Evolutionary conservation across 306 rosid genomes (phyloP).

Genomic region (Lathyrus tuberosus): DNA sequence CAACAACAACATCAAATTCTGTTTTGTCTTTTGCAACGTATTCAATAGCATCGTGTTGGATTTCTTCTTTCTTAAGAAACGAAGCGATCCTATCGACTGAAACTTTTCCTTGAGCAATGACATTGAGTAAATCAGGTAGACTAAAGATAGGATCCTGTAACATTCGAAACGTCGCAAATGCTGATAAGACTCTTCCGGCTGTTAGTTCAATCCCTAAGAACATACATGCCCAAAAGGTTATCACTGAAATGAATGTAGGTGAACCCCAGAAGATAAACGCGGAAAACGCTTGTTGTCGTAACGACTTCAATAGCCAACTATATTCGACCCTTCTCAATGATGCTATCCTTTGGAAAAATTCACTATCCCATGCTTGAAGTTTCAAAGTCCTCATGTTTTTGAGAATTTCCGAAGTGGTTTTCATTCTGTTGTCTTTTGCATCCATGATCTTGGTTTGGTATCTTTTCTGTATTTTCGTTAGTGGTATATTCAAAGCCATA

Average conservation of each 20-base stretch:
- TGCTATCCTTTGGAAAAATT: slow-evolving; percentile 68
- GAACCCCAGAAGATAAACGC: slow-evolving; percentile 90
- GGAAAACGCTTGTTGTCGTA: slow-evolving; percentile 54
- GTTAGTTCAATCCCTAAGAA: slow-evolving; percentile 86
- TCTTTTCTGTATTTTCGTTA: slow-evolving; percentile 71
- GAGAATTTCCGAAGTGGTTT: slow-evolving; percentile 85
- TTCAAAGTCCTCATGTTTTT: slow-evolving; percentile 81
- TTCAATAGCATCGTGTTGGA: slow-evolving; percentile 68
- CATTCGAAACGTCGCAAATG: slow-evolving; percentile 90
- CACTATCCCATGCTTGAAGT: slow-evolving; percentile 92
- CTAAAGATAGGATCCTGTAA: slow-evolving; percentile 88
- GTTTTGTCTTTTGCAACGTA: slow-evolving; percentile 62
- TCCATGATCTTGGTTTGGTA: slow-evolving; percentile 91
- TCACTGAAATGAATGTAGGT: slow-evolving; percentile 81
- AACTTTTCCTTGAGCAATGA: slow-evolving; percentile 88
- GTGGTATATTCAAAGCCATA: slow-evolving; percentile 80
- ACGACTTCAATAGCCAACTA: slow-evolving; percentile 70
- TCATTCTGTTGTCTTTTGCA: slow-evolving; percentile 88
- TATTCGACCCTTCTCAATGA: slow-evolving; percentile 63
- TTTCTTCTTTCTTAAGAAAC: slow-evolving; percentile 75
- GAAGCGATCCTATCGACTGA: slow-evolving; percentile 83
- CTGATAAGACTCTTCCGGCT: slow-evolving; percentile 85
- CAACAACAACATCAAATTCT: slow-evolving; percentile 61
- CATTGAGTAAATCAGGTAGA: slow-evolving; percentile 83
- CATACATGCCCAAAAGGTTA: slow-evolving; percentile 76